Conservation (phyloP, 2,329 filamentous ascomycete species). For the Zasmidium citrigriseum region DNA sequence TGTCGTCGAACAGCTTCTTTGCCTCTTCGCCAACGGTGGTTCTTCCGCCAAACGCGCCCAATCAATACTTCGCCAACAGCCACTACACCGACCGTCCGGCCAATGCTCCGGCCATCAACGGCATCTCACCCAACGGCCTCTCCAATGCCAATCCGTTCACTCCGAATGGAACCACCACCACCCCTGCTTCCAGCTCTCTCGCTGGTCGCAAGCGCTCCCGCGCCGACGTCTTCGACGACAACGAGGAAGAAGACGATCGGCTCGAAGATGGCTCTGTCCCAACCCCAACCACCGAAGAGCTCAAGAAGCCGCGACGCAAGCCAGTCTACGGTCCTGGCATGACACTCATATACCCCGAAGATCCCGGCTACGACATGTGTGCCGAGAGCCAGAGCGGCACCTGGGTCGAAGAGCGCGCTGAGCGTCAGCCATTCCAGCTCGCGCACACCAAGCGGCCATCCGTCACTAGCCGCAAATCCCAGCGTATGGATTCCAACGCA, state of each 20-base stretch:
- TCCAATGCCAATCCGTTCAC: conserved; percentile 23
- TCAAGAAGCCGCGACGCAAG: conserved; percentile 62
- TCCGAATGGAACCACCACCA: conserved; percentile 21
- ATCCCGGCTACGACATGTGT: conserved; percentile 55
- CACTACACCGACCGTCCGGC: conserved; percentile 27
- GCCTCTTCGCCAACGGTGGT: conserved; percentile 50
- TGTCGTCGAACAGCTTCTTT: conserved; percentile 42
- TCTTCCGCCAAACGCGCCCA: conserved; percentile 44
- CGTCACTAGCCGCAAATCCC: conserved; percentile 66
- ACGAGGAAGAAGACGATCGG: conserved; percentile 62
- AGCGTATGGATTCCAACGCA: conserved; percentile 55
- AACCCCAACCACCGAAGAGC: conserved; percentile 40
- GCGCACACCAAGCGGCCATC: conserved; percentile 50
- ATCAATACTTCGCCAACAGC: conserved; percentile 33
- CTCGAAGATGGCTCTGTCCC: conserved; percentile 51
- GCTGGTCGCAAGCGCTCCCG: conserved; percentile 75
- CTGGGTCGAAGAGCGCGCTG: conserved; percentile 65
- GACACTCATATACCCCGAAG: conserved; percentile 68
- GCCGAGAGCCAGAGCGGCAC: conserved; percentile 70
- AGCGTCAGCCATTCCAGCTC: conserved; percentile 37
- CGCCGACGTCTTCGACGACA: conserved; percentile 62
- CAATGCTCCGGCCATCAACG: conserved; percentile 21
- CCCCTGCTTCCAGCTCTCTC: conserved; percentile 34
- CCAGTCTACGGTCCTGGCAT: conserved; percentile 73
- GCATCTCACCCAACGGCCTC: conserved; percentile 26